A percentile compares a stretch with the other conserved stretches of the same genome.
These are phyloP conservation scores for Epichloe sp. DNA, from an alignment of 2,329 filamentous ascomycete genomes.

Conservation along the genomic window DNA sequence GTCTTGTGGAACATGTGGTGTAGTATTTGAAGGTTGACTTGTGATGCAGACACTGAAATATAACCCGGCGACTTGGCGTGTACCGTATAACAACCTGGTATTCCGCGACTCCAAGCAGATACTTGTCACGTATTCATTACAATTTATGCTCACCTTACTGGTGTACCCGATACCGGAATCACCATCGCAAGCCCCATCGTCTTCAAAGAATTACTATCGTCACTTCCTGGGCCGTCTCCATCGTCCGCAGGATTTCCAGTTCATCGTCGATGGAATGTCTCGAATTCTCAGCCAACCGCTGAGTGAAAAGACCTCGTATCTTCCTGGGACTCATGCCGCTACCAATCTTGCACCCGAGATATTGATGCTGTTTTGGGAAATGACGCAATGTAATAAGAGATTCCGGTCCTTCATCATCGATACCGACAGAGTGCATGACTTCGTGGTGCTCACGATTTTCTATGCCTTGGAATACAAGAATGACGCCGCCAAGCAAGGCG, in stretches of 20 bases:
- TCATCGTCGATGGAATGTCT: slow-evolving; percentile 88
- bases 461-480: slow-evolving; percentile 84
- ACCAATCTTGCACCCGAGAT: slow-evolving; percentile 87
- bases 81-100: slow-evolving; percentile 85
- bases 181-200: slow-evolving; percentile 43
- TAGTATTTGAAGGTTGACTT: slow-evolving; percentile 2
- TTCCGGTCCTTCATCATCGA: slow-evolving; percentile 96
- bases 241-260: slow-evolving; percentile 92
- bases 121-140: slow-evolving; percentile 81
- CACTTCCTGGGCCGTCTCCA: slow-evolving; percentile 86
- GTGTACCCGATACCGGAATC: slow-evolving; percentile 81
- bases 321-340: slow-evolving; percentile 69
- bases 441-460: slow-evolving; percentile 79
- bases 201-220: slow-evolving; percentile 77
- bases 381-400: slow-evolving; percentile 91
- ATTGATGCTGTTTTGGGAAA: slow-evolving; percentile 95
- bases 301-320: slow-evolving; percentile 75
- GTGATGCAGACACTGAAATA: slow-evolving; percentile 72
- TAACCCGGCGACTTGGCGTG: slow-evolving; percentile 84
- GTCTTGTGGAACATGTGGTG: slow-evolving; percentile 15
- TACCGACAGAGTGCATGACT: slow-evolving; percentile 84
- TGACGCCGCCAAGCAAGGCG: slow-evolving; percentile 76
- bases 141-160: slow-evolving; percentile 74
- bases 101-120: slow-evolving; percentile 86
- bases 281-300: slow-evolving; percentile 85